A percentile compares a stretch with the other conserved stretches of the same genome.
Conservation (phyloP, 768 basidiomycete genomes). For the Pisolithus orientalis region DNA sequence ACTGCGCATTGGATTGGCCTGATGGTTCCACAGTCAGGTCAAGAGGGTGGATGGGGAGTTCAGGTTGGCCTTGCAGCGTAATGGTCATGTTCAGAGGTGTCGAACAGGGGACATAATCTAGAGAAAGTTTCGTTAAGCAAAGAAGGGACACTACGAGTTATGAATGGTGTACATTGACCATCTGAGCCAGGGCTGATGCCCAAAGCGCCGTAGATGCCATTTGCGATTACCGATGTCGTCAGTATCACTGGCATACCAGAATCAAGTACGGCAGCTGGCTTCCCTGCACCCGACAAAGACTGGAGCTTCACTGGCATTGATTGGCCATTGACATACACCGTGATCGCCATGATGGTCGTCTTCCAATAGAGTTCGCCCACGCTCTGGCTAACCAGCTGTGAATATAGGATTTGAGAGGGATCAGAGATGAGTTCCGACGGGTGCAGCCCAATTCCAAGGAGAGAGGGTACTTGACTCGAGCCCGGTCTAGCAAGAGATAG, state of each 20-base stretch:
- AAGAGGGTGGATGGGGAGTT: conserved; percentile 66
- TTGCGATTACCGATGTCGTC: conserved; percentile 52
- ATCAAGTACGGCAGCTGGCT: conserved; percentile 66
- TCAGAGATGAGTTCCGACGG: conserved; percentile 47
- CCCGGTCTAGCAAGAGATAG: conserved; percentile 66
- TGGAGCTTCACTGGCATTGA: conserved; percentile 36
- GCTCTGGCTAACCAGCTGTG: conserved; percentile 34
- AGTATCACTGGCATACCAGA: conserved; percentile 66
- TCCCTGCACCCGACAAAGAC: conserved; percentile 33
- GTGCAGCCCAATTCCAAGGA: conserved; percentile 67
- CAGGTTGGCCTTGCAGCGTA: conserved; percentile 50
- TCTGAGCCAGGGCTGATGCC: conserved; percentile 53
- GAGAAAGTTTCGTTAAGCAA: conserved; percentile 3
- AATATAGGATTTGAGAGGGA: conserved; percentile 47
- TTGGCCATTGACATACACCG: conserved; percentile 50
- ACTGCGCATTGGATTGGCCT: conserved; percentile 33
- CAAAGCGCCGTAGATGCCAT: conserved; percentile 73
- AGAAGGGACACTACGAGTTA: neutral
- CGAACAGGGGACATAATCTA: conserved; percentile 72
- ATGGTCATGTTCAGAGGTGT: conserved; percentile 69
- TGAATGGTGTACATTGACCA: conserved; percentile 51
- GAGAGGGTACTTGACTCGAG: conserved; percentile 45
- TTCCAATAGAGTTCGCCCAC: conserved; percentile 59
- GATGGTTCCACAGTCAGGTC: conserved; percentile 55
- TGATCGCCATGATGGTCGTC: conserved; percentile 47